These are phyloP conservation scores for Euphorbia lathyris DNA, from an alignment of 345 rosid genomes.

Conservation along the genomic window DNA sequence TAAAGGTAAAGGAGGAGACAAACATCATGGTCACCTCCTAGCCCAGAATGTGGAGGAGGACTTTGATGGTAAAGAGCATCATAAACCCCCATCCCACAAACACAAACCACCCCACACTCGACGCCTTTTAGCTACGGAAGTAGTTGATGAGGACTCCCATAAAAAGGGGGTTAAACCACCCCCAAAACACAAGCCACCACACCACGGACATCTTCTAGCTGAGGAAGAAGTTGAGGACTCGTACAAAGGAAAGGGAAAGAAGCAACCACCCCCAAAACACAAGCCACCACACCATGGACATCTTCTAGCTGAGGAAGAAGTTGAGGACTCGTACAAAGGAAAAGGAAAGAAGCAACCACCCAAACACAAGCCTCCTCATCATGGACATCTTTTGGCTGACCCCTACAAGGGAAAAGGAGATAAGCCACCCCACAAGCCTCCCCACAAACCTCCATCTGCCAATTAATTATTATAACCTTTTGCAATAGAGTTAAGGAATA, in stretches of 20 bases:
- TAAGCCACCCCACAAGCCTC: slow-evolving; percentile 12
- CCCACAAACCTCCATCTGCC: slow-evolving; percentile 16
- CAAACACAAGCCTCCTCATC: too few species aligned
- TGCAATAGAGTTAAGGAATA: too few species aligned
- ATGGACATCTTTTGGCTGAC: too few species aligned
- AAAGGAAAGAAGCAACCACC: neutral
- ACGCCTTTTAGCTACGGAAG: slow-evolving; percentile 14
- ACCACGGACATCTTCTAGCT: slow-evolving; percentile 19
- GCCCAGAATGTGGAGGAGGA: neutral
- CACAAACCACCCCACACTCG: neutral
- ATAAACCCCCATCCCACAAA: too few species aligned
- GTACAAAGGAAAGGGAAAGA: slow-evolving; percentile 3
- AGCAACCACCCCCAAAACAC: slow-evolving; percentile 14
- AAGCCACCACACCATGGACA: slow-evolving; percentile 9
- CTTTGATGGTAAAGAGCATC: neutral
- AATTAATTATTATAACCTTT: slow-evolving; percentile 9
- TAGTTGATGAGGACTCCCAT: slow-evolving; percentile 8
- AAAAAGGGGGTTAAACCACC: slow-evolving; percentile 9
- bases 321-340: too few species aligned
- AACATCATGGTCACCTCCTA: neutral
- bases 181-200: slow-evolving; percentile 9
- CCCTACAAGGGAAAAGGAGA: too few species aligned
- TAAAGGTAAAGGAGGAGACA: neutral
- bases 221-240: slow-evolving; percentile 18
- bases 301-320: neutral